Evolutionary conservation across 176 grass and related monocot genomes (phyloP), one percentile per base, ranked within the genome.

Genomic region (Aegilops bicornis): DNA sequence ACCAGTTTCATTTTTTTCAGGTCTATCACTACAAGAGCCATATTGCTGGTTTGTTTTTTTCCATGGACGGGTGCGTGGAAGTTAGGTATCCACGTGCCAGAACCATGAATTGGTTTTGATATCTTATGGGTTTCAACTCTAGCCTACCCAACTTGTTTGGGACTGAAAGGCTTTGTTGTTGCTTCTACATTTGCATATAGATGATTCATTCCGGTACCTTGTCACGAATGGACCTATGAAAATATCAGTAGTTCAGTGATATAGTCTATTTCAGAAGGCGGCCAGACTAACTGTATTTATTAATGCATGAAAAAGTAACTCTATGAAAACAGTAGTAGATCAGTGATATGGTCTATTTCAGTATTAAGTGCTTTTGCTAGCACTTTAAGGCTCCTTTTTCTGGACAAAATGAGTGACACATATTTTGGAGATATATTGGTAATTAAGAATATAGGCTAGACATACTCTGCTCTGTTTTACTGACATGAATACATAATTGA

Each of bases 161-260:
- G 13, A 48, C 45, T 48, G 45, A 48, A 48, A 48, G 45, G 45
- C 45, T 48, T 48, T 48, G 40, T 43, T 74, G 40, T 65, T 64
- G 56, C 24, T 32, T 84, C 19, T 76, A 10, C 2, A 35, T 50
- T 66, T 76, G 30, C 16, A 13, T 29, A 30, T 43, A 62, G 47
- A 82, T 1, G 14, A 32, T 70, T 43, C 33, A 42, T 74, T 10
- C 16, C 3, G 10, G 43, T 27, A 45, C 36, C 50, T 23, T 60
- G 9, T 35, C 5, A 65, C 20, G 23, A 14, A 40, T 3, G 2
- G 67, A 72, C 1, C 30, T 35, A 70, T 71, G 20, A 25, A 24
- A 66, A 14, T 39, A 84, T 4, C 32, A 84, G 71, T 76, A 64
- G 19, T 23, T 82, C 58, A 77, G 71, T 17, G 27, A 66, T 77